Evolutionary conservation across 148 eudicot species (phyloP), one percentile per base, ranked within the genome.

Genomic region (Gaultheria prostrata): DNA sequence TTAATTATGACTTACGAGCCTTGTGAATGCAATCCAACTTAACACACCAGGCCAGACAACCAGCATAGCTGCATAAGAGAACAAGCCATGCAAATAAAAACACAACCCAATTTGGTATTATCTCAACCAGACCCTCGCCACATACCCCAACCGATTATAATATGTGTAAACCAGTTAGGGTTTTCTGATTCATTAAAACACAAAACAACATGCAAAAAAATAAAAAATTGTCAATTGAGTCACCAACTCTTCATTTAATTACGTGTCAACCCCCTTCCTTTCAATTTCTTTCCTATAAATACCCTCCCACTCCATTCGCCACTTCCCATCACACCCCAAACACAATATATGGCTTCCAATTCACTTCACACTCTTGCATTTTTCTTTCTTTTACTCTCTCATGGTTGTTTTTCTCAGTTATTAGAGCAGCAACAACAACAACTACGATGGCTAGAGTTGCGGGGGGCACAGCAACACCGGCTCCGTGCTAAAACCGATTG

Each of bases 351-450:
- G 88, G 84, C 83, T 82, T 76, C 35, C 53, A 10, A 71, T 33
- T 79, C 61, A 56, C 21, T 74, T 0, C 89, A 87, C 49, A 84
- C 87, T 8, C 85, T 91, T 82, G 87, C 10, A 85, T 85, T 92
- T 21, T 46, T 85, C 81, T 74, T 86, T 9, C 94, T 92, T 9
- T 76, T 88, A 8, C 35, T 82, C 85, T 28, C 85, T 80, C 43
- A 53, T 77, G 28, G 59, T 57, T 39, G 80, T 81, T 83, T 81
- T 50, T 83, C 89, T 48, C 88, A 80, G 77, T 51, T 67, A 10
- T 9, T 18, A 1, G 77, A 45, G 26, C 77, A 45, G 24, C 46
- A 43, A 43, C 56, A 43, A 14, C 85, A 63, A 33, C 80, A 84
- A 56, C 82, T 59, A 15, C 80, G 33, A 56, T 85, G 86, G 78